phyloP scores from a whole-genome alignment of 2,329 filamentous ascomycete genomes.

The Epichloe amarillans region DNA sequence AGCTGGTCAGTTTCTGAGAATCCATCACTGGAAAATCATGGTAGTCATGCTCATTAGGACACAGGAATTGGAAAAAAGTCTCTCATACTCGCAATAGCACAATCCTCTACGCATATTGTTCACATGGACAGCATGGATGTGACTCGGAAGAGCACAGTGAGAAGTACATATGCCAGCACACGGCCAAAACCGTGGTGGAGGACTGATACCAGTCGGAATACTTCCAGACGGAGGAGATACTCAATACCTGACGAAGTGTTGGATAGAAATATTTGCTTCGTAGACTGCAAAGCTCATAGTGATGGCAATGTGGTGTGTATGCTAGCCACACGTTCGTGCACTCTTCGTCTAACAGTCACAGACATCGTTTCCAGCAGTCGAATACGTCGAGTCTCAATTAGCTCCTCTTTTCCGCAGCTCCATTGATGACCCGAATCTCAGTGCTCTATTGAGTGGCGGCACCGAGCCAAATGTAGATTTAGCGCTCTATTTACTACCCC shows the following conservation, averaged over 20 bases:
- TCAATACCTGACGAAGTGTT: conserved; percentile 55
- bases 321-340: background rate
- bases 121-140: conserved; percentile 62
- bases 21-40: background rate
- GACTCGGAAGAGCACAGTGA: conserved; percentile 24
- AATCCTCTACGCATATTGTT: conserved; percentile 81
- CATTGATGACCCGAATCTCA: conserved; percentile 60
- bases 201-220: conserved; percentile 55
- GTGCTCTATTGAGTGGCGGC: conserved; percentile 65
- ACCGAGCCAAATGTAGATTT: conserved; percentile 77
- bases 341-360: background rate
- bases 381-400: conserved; percentile 52
- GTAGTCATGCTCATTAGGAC: background rate
- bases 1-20: conserved; percentile 38
- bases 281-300: conserved; percentile 63
- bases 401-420: conserved; percentile 26
- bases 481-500: conserved; percentile 67
- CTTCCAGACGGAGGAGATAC: conserved; percentile 52
- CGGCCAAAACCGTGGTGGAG: conserved; percentile 84
- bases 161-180: conserved; percentile 66
- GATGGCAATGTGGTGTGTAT: conserved; percentile 36
- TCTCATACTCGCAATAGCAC: conserved; percentile 76
- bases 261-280: conserved; percentile 86
- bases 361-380: conserved; percentile 25
- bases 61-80: conserved; percentile 83